phyloP scores from a whole-genome alignment of 169 alveolate genomes.

The Eimeria necatrix region DNA sequence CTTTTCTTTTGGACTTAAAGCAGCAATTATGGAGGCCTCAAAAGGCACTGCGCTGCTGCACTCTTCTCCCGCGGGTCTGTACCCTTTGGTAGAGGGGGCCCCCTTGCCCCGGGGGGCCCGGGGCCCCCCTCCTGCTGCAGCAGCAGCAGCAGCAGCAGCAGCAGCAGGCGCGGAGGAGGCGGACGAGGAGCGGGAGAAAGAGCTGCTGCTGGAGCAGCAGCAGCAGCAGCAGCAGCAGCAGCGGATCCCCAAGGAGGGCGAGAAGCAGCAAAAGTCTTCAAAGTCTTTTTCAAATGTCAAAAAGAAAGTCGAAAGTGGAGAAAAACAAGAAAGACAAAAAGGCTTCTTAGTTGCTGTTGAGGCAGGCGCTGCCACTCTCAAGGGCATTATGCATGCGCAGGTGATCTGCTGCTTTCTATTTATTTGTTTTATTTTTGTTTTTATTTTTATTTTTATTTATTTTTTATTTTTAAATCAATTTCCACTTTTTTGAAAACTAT shows the following conservation, averaged over 20 bases:
- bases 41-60: constrained; percentile 62
- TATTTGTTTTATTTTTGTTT: no score
- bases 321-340: neutral
- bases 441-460: no score
- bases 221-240: constrained; percentile 4
- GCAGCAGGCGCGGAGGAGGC: no score
- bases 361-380: constrained; percentile 35
- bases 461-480: no score
- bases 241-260: no score
- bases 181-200: no score
- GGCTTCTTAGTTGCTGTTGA: constrained; percentile 65
- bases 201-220: constrained; percentile 4
- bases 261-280: neutral
- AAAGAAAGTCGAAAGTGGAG: constrained; percentile 35
- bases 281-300: neutral
- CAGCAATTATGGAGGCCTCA: constrained; percentile 24
- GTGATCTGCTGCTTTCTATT: no score
- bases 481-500: no score
- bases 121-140: neutral
- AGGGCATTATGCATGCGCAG: constrained; percentile 64
- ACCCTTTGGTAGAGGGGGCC: neutral
- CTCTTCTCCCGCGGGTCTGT: neutral
- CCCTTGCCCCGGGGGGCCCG: neutral
- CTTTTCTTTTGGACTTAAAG: constrained; percentile 12
- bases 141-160: constrained; percentile 56